These are phyloP conservation scores for Rhypophila decipiens DNA, from an alignment of 495 filamentous ascomycete species.

Conservation along the genomic window DNA sequence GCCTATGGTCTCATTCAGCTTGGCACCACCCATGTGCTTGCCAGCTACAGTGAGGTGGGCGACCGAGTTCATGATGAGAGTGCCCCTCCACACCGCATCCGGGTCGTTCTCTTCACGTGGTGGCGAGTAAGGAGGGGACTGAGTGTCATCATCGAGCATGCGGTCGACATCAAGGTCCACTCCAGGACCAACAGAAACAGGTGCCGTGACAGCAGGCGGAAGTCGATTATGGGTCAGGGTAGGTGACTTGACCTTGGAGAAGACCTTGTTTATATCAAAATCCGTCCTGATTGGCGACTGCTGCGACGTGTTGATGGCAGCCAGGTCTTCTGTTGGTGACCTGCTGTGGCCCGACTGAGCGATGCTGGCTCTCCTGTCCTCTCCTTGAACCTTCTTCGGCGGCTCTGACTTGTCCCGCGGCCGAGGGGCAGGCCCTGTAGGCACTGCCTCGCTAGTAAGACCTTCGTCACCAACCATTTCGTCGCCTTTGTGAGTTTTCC, in stretches of 20 bases:
- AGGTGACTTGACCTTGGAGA: slow-evolving; percentile 59
- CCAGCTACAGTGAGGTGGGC: slow-evolving; percentile 68
- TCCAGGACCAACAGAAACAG: slow-evolving; percentile 44
- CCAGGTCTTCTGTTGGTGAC: slow-evolving; percentile 25
- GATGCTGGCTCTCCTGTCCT: slow-evolving; percentile 17
- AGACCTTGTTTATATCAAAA: slow-evolving; percentile 69
- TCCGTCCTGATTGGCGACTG: slow-evolving; percentile 41
- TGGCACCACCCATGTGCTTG: slow-evolving; percentile 76
- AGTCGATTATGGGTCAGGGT: slow-evolving; percentile 38
- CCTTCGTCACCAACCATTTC: slow-evolving; percentile 72
- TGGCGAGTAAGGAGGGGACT: slow-evolving; percentile 83
- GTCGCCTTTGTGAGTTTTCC: slow-evolving; percentile 92
- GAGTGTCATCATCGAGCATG: slow-evolving; percentile 74
- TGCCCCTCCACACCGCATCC: slow-evolving; percentile 77
- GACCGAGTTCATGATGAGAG: slow-evolving; percentile 67
- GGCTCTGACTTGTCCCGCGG: slow-evolving; percentile 17
- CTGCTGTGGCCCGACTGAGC: slow-evolving; percentile 3
- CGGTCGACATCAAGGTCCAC: slow-evolving; percentile 86
- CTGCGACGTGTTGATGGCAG: slow-evolving; percentile 48
- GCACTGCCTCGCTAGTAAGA: slow-evolving; percentile 32
- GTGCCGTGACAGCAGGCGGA: slow-evolving; percentile 37
- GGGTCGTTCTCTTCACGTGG: slow-evolving; percentile 45
- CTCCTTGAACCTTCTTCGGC: slow-evolving; percentile 13
- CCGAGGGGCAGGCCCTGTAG: slow-evolving; percentile 23
- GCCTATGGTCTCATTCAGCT: slow-evolving; percentile 51